Evolutionary conservation across 2,329 filamentous ascomycete species (phyloP), one percentile per base, ranked within the genome.

Genomic region (Colletotrichum sidae): DNA sequence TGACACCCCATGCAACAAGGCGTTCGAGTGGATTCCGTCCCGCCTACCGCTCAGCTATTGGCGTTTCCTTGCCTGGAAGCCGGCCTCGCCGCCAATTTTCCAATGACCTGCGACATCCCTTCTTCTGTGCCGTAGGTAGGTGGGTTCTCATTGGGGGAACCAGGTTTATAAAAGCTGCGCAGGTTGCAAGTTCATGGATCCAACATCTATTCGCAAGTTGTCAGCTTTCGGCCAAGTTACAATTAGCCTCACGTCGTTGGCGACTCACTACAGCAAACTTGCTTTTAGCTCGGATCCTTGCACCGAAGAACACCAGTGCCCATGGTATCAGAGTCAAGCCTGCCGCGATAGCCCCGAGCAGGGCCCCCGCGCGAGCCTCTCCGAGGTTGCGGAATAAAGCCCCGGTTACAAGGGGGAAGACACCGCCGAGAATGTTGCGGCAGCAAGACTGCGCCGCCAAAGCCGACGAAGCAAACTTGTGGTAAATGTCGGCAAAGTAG

Each of bases 401-500:
- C 2, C 82, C 81, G 0, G 92, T 93, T 12, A 96, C 86, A 1
- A 97, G 81, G 0, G 94, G 94, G 68, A 97, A 97, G 0, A 89
- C 78, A 2, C 93, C 94, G 8, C 90, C 93, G 0, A 97, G 80
- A 2, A 97, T 81, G 74, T 97, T 97, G 10, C 94, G 87, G 71
- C 92, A 95, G 75, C 92, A 96, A 13, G 88, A 91, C 79, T 97
- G 93, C 1, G 94, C 93, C 0, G 94, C 94, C 6, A 97, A 81
- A 0, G 94, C 94, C 1, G 92, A 96, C 44, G 90, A 93, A 0
- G 94, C 93, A 72, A 95, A 97, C 2, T 86, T 83, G 73, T 94
- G 91, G 76, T 97, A 97, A 1, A 90, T 90, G 74, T 97, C 94
- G 17, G 94, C 93, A 2, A 97, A 84, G 71, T 97, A 97, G 75